Base-by-base conservation (phyloP, 1,139 yeast genomes). In the Kodamaea arcana region DNA sequence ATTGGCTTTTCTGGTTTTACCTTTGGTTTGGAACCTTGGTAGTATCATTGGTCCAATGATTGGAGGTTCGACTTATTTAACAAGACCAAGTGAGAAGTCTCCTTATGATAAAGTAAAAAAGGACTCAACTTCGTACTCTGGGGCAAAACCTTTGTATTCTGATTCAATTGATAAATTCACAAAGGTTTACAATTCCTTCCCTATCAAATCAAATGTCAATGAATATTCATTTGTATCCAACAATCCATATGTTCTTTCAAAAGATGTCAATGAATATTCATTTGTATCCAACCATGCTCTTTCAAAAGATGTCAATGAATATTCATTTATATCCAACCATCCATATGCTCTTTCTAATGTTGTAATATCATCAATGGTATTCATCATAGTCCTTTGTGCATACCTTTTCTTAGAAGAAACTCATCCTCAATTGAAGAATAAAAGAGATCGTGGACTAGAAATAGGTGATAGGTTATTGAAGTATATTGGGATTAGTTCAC, bases 341-440 rank as follows among this genome's bases (percentile, higher is more conserved):
- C 86, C 86, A 0, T 80, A 77, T 48, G 78, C 82, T 1, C 56
- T 79, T 42, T 78, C 83, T 4, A 80, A 79, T 49, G 48, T 80
- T 8, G 75, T 73, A 3, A 78, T 79, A 13, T 69, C 78, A 3
- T 4, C 46, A 2, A 56, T 73, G 32, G 56, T 78, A 22, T 48
- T 58, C 51, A 31, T 60, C 27, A 69, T 78, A 17, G 44, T 66
- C 12, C 15, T 64, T 2, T 43, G 64, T 24, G 78, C 71, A 2
- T 56, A 74, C 33, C 62, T 80, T 31, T 78, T 79, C 46, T 53
- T 80, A 24, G 83, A 80, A 48, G 87, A 80, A 51, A 76, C 84
- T 3, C 80, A 76, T 47, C 70, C 63, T 15, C 53, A 56, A 25
- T 57, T 55, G 35, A 67, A 61, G 45, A 45, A 62, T 37, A 56